These are phyloP conservation scores for Cladosporium colombiae DNA, from an alignment of 2,329 filamentous ascomycete genomes.

Conservation along the genomic window DNA sequence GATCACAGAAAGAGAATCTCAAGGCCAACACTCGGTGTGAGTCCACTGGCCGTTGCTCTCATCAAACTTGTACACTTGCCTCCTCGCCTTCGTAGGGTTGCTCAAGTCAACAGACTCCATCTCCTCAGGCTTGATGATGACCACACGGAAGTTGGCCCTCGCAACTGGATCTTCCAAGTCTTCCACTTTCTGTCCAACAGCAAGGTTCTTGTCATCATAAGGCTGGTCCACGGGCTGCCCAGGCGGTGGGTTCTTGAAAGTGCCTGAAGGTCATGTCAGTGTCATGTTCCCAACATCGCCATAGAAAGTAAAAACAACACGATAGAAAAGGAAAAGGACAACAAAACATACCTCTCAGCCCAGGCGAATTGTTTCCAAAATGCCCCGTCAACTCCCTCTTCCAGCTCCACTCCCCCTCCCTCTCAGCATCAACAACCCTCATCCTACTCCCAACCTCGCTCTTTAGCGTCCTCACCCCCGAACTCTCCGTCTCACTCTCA, in stretches of 20 bases:
- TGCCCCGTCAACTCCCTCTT: conserved; percentile 76
- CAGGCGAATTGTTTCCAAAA: conserved; percentile 84
- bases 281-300: neutral
- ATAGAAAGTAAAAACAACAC: neutral
- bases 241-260: conserved; percentile 60
- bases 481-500: conserved; percentile 55
- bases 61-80: conserved; percentile 68
- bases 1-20: no score
- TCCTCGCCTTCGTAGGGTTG: conserved; percentile 61
- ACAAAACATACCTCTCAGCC: conserved; percentile 65
- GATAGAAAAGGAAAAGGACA: no score
- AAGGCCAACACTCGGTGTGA: conserved; percentile 68
- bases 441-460: conserved; percentile 63
- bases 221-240: conserved; percentile 48
- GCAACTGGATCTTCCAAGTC: conserved; percentile 71
- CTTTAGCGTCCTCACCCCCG: conserved; percentile 60
- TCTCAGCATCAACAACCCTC: conserved; percentile 53
- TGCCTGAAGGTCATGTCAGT: conserved; percentile 50
- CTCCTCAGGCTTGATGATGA: conserved; percentile 79
- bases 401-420: conserved; percentile 70
- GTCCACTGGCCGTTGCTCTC: conserved; percentile 61
- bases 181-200: conserved; percentile 64
- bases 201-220: conserved; percentile 46
- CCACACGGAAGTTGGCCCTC: conserved; percentile 77
- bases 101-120: conserved; percentile 75